A percentile compares a stretch with the other conserved stretches of the same genome.
Evolutionary conservation across 768 basidiomycete genomes (phyloP).

Genomic region (Mycena rosella): DNA sequence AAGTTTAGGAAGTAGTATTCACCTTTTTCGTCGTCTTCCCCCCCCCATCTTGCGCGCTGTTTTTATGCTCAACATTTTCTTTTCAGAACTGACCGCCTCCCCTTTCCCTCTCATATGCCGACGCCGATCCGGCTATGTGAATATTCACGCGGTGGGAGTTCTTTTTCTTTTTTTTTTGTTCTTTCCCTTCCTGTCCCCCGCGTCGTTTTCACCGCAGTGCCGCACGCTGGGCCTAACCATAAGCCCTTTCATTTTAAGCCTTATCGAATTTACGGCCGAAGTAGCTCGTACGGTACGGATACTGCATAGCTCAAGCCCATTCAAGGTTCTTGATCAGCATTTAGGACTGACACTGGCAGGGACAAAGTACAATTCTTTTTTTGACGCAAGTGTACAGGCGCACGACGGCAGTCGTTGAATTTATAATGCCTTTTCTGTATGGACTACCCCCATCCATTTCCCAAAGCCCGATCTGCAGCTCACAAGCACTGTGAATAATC

Average conservation of each 20-base stretch:
- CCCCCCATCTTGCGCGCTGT: not conserved
- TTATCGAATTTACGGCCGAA: not conserved
- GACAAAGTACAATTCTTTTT: conserved; percentile 17
- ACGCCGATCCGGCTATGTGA: conserved; percentile 5
- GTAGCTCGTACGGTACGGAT: not conserved
- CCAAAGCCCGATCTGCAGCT: conserved; percentile 13
- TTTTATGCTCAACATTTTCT: conserved; percentile 9
- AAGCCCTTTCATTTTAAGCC: conserved; percentile 13
- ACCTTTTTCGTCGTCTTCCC: not conserved
- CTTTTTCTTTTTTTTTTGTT: conserved; percentile 3
- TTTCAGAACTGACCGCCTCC: conserved; percentile 4
- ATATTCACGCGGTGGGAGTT: conserved; percentile 8
- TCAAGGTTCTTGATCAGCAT: conserved; percentile 13
- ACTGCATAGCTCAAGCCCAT: conserved; percentile 2
- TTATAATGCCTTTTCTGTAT: conserved; percentile 16
- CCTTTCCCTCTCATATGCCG: conserved; percentile 11
- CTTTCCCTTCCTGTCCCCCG: conserved; percentile 7
- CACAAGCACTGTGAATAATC: conserved; percentile 22
- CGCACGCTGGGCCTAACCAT: conserved; percentile 7
- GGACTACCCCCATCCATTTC: conserved; percentile 22
- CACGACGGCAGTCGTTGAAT: conserved; percentile 14
- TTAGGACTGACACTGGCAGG: conserved; percentile 18
- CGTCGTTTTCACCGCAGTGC: conserved; percentile 8
- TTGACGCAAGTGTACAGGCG: conserved; percentile 12
- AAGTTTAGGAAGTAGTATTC: conserved; percentile 3